Evolutionary conservation across 257 asterid genomes (phyloP).

Genomic region (Cordia subcordata): DNA sequence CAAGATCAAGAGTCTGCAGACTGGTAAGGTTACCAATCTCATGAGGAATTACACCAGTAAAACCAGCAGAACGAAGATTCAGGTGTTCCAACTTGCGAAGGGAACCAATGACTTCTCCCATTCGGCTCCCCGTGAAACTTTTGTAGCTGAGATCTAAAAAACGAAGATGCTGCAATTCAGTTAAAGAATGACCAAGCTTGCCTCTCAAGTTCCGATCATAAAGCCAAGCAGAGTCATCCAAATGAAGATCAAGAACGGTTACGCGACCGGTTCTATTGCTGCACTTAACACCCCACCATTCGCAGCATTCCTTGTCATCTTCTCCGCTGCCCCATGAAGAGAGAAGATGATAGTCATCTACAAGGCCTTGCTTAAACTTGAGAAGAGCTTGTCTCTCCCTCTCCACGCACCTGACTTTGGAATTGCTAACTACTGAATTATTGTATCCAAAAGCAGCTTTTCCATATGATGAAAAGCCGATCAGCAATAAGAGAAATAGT

Average conservation of each 20-base stretch:
- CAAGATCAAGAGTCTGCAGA: too few relatives aligned
- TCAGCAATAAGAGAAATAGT: too few relatives aligned
- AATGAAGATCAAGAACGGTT: conserved; percentile 1
- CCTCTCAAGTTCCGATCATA: conserved; percentile 6
- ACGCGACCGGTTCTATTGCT: conserved; percentile 8
- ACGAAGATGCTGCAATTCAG: conserved; percentile 13
- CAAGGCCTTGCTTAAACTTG: too few relatives aligned
- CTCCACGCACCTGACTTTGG: conserved; percentile 4
- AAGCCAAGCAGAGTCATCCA: too few relatives aligned
- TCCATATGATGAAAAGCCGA: too few relatives aligned
- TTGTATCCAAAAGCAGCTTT: too few relatives aligned
- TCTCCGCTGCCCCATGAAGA: conserved; percentile 16
- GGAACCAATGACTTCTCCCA: conserved; percentile 13
- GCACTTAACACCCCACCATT: conserved; percentile 13
- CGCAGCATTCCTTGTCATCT: conserved; percentile 15
- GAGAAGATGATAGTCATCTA: not conserved
- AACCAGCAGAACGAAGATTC: not conserved
- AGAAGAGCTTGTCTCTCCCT: too few relatives aligned
- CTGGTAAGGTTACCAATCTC: conserved; percentile 13
- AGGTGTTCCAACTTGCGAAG: not conserved
- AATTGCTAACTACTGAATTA: too few relatives aligned
- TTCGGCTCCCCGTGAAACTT: not conserved
- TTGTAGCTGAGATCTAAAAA: conserved; percentile 13
- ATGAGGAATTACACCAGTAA: conserved; percentile 4
- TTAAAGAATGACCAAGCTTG: conserved; percentile 7